Percentiles rank a stretch among this genome's conserved stretches.
Conservation (phyloP, 1,139 yeast species). For the Geotrichum klebahnii region DNA sequence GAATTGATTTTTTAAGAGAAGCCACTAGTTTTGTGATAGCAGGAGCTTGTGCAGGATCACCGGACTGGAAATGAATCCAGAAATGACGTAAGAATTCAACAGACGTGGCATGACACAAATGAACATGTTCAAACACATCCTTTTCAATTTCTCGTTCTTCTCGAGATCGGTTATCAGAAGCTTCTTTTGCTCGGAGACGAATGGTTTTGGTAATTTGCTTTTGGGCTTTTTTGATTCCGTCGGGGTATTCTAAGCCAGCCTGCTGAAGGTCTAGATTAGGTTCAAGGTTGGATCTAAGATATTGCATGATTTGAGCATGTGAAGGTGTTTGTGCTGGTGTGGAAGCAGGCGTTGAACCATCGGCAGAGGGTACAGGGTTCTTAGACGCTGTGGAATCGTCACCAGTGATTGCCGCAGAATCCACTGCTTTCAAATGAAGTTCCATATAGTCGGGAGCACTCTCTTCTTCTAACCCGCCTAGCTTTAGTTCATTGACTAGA, state of each 20-base stretch:
- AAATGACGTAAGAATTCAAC: constrained; percentile 68
- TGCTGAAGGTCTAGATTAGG: constrained; percentile 26
- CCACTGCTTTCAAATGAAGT: constrained; percentile 46
- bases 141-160: constrained; percentile 25
- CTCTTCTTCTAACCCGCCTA: constrained; percentile 58
- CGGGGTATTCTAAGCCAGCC: constrained; percentile 24
- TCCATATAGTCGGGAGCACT: constrained; percentile 53
- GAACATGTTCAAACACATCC: constrained; percentile 30
- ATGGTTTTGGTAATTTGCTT: constrained; percentile 28
- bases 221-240: constrained; percentile 28
- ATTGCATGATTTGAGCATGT: constrained; percentile 22
- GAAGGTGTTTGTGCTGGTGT: constrained; percentile 15
- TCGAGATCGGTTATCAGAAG: constrained; percentile 20
- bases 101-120: constrained; percentile 58
- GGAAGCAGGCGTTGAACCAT: background rate
- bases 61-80: constrained; percentile 59
- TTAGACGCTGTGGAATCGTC: background rate
- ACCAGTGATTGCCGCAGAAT: background rate
- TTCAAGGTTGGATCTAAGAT: constrained; percentile 27
- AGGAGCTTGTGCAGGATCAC: constrained; percentile 50
- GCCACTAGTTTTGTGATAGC: constrained; percentile 47
- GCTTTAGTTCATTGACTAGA: constrained; percentile 50
- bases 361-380: constrained; percentile 1
- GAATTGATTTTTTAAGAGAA: constrained; percentile 48
- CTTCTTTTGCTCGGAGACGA: constrained; percentile 28